Evolutionary conservation across 2,329 filamentous ascomycete genomes (phyloP), one percentile per base, ranked within the genome.

Genomic region (Diaporthe nobilis): DNA sequence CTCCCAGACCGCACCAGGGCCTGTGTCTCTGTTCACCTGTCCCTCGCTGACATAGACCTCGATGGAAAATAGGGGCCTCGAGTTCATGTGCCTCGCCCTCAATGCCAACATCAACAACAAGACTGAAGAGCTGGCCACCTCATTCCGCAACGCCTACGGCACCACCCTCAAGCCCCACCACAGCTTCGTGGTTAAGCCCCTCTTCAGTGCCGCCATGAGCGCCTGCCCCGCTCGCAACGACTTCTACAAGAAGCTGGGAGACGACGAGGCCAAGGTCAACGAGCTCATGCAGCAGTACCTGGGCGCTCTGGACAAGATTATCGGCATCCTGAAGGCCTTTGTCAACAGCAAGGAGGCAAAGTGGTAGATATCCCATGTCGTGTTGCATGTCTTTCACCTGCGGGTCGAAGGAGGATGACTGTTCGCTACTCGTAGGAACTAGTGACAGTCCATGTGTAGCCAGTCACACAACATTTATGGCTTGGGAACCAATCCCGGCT

Each of bases 161-260:
- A 88, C 88, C 81, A 98, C 96, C 68, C 93, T 99, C 81, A 98
- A 98, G 88, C 94, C 94, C 37, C 92, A 98, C 88, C 97, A 99
- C 89, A 92, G 90, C 82, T 95, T 98, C 85, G 81, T 98, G 78
- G 88, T 98, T 81, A 98, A 98, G 90, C 95, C 95, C 77, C 90
- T 98, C 83, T 98, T 98, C 90, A 94, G 90, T 80, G 94, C 95
- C 77, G 96, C 96, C 84, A 98, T 99, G 95, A 91, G 91, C 80
- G 96, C 95, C 25, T 96, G 94, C 79, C 97, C 97, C 2, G 98
- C 98, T 89, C 92, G 96, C 80, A 95, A 94, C 84, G 94, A 96
- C 85, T 98, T 99, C 84, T 98, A 98, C 84, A 86, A 86, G 79
- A 98, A 98, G 90, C 89, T 99, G 58, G 95, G 94, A 51, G 87